phyloP scores from a whole-genome alignment of 495 filamentous ascomycete genomes.

The Usnea hakonensis region DNA sequence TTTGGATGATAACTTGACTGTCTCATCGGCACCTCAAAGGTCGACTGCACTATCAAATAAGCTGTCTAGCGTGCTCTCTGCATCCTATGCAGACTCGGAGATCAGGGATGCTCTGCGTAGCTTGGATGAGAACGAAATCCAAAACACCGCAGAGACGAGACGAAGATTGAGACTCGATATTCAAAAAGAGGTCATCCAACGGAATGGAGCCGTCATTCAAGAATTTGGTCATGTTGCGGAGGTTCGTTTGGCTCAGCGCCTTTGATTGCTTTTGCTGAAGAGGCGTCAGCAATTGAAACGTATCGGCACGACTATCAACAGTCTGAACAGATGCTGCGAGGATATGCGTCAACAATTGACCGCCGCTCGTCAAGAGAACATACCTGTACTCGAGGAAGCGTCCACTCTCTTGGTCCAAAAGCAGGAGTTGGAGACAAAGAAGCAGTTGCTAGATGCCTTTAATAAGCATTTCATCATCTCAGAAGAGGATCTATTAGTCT shows the following conservation, averaged over 20 bases:
- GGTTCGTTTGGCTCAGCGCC: slow-evolving; percentile 40
- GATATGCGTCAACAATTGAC: slow-evolving; percentile 73
- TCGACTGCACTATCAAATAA: slow-evolving; percentile 62
- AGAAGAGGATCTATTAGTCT: slow-evolving; percentile 61
- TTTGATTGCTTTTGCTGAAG: slow-evolving; percentile 15
- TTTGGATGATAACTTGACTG: slow-evolving; percentile 12
- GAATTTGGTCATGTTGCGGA: slow-evolving; percentile 90
- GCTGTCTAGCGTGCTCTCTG: slow-evolving; percentile 76
- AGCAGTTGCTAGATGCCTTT: slow-evolving; percentile 74
- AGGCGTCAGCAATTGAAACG: slow-evolving; percentile 67
- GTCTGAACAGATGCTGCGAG: slow-evolving; percentile 70
- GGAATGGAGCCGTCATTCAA: slow-evolving; percentile 82
- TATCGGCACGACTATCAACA: slow-evolving; percentile 70
- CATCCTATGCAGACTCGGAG: slow-evolving; percentile 87
- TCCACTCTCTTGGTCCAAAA: slow-evolving; percentile 66
- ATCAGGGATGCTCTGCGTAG: slow-evolving; percentile 78
- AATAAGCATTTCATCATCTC: slow-evolving; percentile 76
- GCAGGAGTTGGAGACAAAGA: slow-evolving; percentile 74
- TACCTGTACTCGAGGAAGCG: slow-evolving; percentile 71
- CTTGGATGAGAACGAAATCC: slow-evolving; percentile 60
- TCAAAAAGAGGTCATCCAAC: slow-evolving; percentile 86
- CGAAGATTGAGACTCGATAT: slow-evolving; percentile 75
- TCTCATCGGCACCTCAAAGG: slow-evolving; percentile 17
- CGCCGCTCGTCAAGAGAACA: slow-evolving; percentile 65
- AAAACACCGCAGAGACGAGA: slow-evolving; percentile 72